phyloP scores from a whole-genome alignment of 805 yeast species.

The Priceomyces medius region DNA sequence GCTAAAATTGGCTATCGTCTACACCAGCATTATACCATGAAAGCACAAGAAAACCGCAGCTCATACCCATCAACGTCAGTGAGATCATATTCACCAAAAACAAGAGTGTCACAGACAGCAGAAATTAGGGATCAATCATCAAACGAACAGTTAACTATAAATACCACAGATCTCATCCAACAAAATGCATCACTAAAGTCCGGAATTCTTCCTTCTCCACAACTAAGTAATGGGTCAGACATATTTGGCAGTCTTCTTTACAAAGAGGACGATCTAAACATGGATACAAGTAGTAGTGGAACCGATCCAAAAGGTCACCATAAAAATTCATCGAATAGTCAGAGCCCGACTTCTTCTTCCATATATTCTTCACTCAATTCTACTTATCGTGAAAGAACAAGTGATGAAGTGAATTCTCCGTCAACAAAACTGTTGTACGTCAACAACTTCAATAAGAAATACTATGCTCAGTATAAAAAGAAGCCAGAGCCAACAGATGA shows the following conservation, averaged over 20 bases:
- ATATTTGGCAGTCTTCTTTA: constrained; percentile 20
- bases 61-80: constrained; percentile 1
- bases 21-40: constrained; percentile 13
- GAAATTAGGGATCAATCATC: constrained; percentile 18
- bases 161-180: constrained; percentile 30
- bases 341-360: constrained; percentile 5
- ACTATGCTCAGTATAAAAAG: constrained; percentile 14
- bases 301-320: background rate
- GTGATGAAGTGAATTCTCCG: background rate
- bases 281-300: background rate
- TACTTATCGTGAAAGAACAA: background rate
- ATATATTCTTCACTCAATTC: constrained; percentile 4
- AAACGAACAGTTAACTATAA: constrained; percentile 19
- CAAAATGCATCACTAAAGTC: constrained; percentile 31
- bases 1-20: constrained; percentile 41
- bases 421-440: constrained; percentile 8
- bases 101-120: constrained; percentile 14
- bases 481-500: constrained; percentile 3
- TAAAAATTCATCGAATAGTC: background rate
- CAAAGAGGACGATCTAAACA: background rate
- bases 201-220: constrained; percentile 40
- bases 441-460: constrained; percentile 23
- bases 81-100: constrained; percentile 1
- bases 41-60: constrained; percentile 1
- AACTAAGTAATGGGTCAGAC: constrained; percentile 31